Evolutionary conservation across 2,329 filamentous ascomycete species (phyloP).

Genomic region (Seiridium cupressi): DNA sequence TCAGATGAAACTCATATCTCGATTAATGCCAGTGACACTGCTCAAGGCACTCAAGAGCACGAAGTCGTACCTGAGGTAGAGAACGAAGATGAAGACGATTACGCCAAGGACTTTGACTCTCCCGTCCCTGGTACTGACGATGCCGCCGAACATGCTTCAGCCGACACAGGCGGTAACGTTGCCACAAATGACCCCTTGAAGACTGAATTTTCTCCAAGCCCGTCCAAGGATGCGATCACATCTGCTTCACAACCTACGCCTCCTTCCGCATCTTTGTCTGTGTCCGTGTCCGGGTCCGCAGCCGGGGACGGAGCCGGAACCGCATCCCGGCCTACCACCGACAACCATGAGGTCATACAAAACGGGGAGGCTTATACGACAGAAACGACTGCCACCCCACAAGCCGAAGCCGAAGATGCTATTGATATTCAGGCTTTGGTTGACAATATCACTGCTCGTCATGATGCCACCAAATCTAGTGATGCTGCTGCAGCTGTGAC

Average conservation of each 20-base stretch:
- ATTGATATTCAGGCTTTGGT: slow-evolving; percentile 25
- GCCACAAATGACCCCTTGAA: background rate
- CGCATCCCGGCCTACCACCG: too few species aligned
- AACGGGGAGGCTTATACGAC: background rate
- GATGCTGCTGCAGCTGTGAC: slow-evolving; percentile 21
- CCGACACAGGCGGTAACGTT: background rate
- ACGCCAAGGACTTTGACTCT: slow-evolving; percentile 51
- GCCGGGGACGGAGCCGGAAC: too few species aligned
- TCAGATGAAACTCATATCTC: background rate
- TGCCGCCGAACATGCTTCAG: slow-evolving; percentile 27
- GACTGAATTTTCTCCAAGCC: background rate
- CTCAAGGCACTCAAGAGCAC: background rate
- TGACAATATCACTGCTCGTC: slow-evolving; percentile 24
- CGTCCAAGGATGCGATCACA: slow-evolving; percentile 9
- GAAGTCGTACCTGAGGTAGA: slow-evolving; percentile 7
- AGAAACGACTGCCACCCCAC: background rate
- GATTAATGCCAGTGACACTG: background rate
- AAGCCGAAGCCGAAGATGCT: slow-evolving; percentile 7
- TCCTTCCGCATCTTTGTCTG: background rate
- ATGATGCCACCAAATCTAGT: slow-evolving; percentile 23
- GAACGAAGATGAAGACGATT: slow-evolving; percentile 42
- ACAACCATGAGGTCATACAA: too few species aligned
- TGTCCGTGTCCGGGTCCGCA: too few species aligned
- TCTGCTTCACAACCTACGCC: slow-evolving; percentile 12
- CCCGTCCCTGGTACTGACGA: slow-evolving; percentile 34